These are phyloP conservation scores for Pichia membranifaciens DNA, from an alignment of 805 yeast genomes.

Conservation along the genomic window DNA sequence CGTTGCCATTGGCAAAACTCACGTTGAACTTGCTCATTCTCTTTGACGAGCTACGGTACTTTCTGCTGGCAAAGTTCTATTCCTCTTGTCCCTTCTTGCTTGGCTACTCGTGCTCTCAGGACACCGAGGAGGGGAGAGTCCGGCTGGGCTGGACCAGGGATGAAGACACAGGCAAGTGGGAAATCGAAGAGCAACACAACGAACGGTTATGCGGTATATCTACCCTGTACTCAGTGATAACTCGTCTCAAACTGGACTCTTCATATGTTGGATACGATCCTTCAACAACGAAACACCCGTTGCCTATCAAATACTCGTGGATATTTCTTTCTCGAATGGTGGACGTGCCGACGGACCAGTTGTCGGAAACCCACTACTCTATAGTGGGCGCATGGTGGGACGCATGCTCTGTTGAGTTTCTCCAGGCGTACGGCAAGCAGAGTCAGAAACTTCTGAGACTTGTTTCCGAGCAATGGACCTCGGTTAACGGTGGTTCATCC, in stretches of 20 bases:
- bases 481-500: slow-evolving; percentile 44
- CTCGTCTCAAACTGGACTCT: slow-evolving; percentile 39
- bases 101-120: slow-evolving; percentile 71
- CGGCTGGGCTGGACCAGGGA: slow-evolving; percentile 84
- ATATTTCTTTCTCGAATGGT: slow-evolving; percentile 61
- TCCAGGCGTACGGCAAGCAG: slow-evolving; percentile 59
- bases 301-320: slow-evolving; percentile 62
- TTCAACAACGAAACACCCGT: slow-evolving; percentile 39
- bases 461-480: slow-evolving; percentile 48
- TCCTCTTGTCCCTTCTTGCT: slow-evolving; percentile 87
- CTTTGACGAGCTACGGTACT: slow-evolving; percentile 48
- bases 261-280: slow-evolving; percentile 19
- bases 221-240: slow-evolving; percentile 71
- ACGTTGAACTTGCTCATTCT: slow-evolving; percentile 46
- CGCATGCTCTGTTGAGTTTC: slow-evolving; percentile 55
- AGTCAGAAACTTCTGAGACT: slow-evolving; percentile 53
- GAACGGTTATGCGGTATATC: slow-evolving; percentile 86
- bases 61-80: slow-evolving; percentile 70
- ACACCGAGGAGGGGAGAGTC: slow-evolving; percentile 73
- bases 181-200: slow-evolving; percentile 60
- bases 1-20: slow-evolving; percentile 72
- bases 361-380: slow-evolving; percentile 66
- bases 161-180: slow-evolving; percentile 40
- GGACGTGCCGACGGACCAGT: slow-evolving; percentile 44
- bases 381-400: slow-evolving; percentile 91